Base-by-base conservation (phyloP, 371 early-diverging fungal genomes). In the Actinomucor elegans region DNA sequence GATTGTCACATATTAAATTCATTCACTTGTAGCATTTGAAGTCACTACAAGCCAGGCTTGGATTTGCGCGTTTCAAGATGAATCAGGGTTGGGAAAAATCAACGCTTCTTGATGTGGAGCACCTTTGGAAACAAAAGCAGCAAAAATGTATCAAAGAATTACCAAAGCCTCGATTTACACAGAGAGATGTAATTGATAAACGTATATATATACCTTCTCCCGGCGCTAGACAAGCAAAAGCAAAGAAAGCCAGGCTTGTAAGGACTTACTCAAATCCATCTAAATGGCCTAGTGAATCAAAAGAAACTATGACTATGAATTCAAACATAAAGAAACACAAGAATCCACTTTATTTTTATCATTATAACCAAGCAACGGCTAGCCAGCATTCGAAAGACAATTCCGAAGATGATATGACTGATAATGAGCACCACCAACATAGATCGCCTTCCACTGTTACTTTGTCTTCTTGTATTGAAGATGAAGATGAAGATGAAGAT, bases 91-190 rank as follows among this genome's bases (percentile, higher is more conserved):
- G 74, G 74, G 67, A 69, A 53, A 62, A 48, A 5, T 69, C 51
- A 42, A 67, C 70, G 1, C 36, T 73, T 28, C 21, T 55, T 7
- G 74, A 73, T 38, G 66, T 73, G 9, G 70, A 73, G 35, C 51
- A 54, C 17, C 23, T 69, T 15, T 73, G 74, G 74, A 69, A 60
- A 44, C 54, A 67, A 37, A 36, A 57, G 14, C 74, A 69, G 28
- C 52, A 61, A n/a, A 57, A 61, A 35, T 14, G 56, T 0, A 55
- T 64, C 18, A 57, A 57, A 21, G 59, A 54, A 9, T 52, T 73
- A 45, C 74, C 74, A 1, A 73, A 57, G 18, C 74, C 74, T 26
- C 59, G 74, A 32, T 67, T 73, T 15, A 73, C 74, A 12, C 74
- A 73, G 35, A 47, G 58, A 33, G 70, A 73, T 42, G 69, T 73